Base-by-base conservation (phyloP, 495 filamentous ascomycete genomes). In the Geoglossum glabrum region DNA sequence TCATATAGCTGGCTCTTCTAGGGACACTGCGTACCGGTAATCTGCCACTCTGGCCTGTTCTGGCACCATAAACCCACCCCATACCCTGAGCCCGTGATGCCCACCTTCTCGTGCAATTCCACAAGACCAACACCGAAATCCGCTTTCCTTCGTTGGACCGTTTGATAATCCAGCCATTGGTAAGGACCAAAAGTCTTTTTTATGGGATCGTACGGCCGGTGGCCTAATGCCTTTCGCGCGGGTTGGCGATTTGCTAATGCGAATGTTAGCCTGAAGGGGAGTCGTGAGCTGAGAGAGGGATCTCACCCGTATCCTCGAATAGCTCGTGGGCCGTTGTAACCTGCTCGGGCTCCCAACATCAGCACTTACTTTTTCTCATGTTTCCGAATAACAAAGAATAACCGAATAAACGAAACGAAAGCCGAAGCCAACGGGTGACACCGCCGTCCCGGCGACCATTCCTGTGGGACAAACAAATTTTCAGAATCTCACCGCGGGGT, bases 31-130 rank as follows among this genome's bases (percentile, higher is more conserved):
- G 60, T 70, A 87, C 85, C 86, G 50, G 86, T 82, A 57, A 98
- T 84, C 75, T 98, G 92, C 92, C 92, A 98, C 69, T 98, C 92
- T 6, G 90, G 85, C 55, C 92, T 80, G 69, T 98, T 98, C 72
- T 90, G 87, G 58, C 86, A 87, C 92, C 92, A 98, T 19, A 98
- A 71, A 33, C 92, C 92, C 59, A 97, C 78, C 54, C 83, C 87
- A 66, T 92, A 86, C 70, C 90, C 85, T 0, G 54, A 19, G 27
- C 36, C 54, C 19, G 59, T 60, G 10, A 60, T 49, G 21, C 59
- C 59, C 59, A 78, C 73, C 60, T 79, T 76, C 62, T 84, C 74
- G 68, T 94, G 86, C 64, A 97, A 68, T 69, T 90, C 81, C 49
- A 87, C 83, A 55, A 97, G 70, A 56, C 93, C 92, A 46, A 83